Conservation (phyloP, 2,329 filamentous ascomycete genomes). For the Phialemonium atrogriseum region DNA sequence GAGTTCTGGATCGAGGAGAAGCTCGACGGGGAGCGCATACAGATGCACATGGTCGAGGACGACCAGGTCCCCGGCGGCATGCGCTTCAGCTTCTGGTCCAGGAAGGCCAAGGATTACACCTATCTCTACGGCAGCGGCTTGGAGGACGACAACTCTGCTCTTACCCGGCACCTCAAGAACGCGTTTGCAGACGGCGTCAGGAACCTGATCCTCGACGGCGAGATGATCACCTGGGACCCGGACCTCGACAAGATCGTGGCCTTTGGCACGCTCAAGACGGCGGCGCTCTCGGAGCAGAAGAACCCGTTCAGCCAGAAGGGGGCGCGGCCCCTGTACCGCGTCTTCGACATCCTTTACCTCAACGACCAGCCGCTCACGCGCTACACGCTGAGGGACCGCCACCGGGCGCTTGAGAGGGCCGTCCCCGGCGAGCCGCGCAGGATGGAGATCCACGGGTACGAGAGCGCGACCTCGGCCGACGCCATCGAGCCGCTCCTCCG, state of each 20-base stretch:
- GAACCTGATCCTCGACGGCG: constrained; percentile 87
- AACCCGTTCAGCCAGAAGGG: constrained; percentile 58
- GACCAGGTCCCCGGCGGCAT: constrained; percentile 57
- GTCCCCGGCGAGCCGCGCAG: constrained; percentile 64
- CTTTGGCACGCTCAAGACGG: constrained; percentile 90
- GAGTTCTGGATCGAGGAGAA: constrained; percentile 98
- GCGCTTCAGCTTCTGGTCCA: constrained; percentile 82
- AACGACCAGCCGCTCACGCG: constrained; percentile 73
- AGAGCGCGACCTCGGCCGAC: constrained; percentile 54
- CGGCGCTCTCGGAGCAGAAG: constrained; percentile 70
- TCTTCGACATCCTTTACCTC: constrained; percentile 87
- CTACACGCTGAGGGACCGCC: constrained; percentile 76
- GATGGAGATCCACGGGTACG: constrained; percentile 73
- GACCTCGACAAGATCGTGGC: constrained; percentile 74
- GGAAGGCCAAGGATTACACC: constrained; percentile 93
- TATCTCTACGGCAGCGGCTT: constrained; percentile 81
- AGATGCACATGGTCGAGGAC: constrained; percentile 83
- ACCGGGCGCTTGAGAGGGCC: constrained; percentile 63
- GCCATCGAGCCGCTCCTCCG: constrained; percentile 75
- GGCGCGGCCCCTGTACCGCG: constrained; percentile 68
- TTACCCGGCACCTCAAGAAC: constrained; percentile 70
- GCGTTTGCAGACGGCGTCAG: constrained; percentile 72
- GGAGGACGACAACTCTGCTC: constrained; percentile 62
- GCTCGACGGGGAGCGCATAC: constrained; percentile 92
- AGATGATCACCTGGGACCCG: constrained; percentile 98